A percentile compares a stretch with the other conserved stretches of the same genome.
Conservation (phyloP, 306 rosid genomes). For the Trifolium subterraneum region DNA sequence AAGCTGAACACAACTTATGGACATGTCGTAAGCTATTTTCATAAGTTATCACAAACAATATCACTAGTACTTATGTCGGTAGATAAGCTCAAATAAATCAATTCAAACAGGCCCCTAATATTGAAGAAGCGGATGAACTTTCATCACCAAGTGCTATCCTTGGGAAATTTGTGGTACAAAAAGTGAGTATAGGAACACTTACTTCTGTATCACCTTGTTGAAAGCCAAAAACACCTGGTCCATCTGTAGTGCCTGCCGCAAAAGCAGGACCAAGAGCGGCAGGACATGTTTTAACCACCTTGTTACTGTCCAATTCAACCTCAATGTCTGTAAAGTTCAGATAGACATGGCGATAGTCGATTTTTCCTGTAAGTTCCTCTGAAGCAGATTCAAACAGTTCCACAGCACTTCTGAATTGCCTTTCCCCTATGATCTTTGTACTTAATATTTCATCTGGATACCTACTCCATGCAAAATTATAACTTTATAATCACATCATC, state of each 20-base stretch:
- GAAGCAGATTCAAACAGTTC: slow-evolving; percentile 62
- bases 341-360: slow-evolving; percentile 73
- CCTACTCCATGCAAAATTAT: slow-evolving; percentile 45
- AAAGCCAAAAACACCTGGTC: slow-evolving; percentile 80
- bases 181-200: not conserved
- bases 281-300: slow-evolving; percentile 72
- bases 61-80: no score
- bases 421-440: slow-evolving; percentile 79
- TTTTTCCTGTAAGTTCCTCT: slow-evolving; percentile 58
- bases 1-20: no score
- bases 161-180: not conserved
- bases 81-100: no score
- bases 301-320: slow-evolving; percentile 55
- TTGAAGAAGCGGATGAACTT: no score
- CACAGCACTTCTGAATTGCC: slow-evolving; percentile 66
- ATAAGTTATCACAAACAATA: no score
- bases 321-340: slow-evolving; percentile 69
- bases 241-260: slow-evolving; percentile 94
- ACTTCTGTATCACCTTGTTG: slow-evolving; percentile 89
- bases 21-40: no score
- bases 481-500: slow-evolving; percentile 13
- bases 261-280: slow-evolving; percentile 94
- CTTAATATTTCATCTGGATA: slow-evolving; percentile 81
- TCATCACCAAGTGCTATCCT: not conserved
- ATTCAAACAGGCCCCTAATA: no score